A percentile compares a stretch with the other conserved stretches of the same genome.
These are phyloP conservation scores for Lolium perenne DNA, from an alignment of 176 grass and related monocot genomes.

Conservation along the genomic window DNA sequence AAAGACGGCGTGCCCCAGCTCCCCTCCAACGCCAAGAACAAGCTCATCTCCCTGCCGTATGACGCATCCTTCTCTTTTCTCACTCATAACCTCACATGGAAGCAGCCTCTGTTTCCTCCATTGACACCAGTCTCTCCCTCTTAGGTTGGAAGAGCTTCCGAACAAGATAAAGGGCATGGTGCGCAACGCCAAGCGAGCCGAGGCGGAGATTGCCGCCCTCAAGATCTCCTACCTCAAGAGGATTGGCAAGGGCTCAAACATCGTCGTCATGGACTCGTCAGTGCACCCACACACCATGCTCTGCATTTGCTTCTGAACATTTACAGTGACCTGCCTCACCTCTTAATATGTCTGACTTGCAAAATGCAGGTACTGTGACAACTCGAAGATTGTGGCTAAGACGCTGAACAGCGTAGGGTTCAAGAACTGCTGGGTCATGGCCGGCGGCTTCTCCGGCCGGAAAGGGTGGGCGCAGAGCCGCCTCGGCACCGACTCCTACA, in stretches of 20 bases:
- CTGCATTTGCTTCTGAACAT: not conserved
- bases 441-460: conserved; percentile 78
- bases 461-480: conserved; percentile 87
- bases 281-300: conserved; percentile 24
- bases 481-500: conserved; percentile 67
- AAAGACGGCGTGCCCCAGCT: conserved; percentile 87
- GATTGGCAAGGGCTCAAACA: conserved; percentile 78
- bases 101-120: not conserved
- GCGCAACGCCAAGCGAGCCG: conserved; percentile 66
- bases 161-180: conserved; percentile 81
- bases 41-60: conserved; percentile 80
- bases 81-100: not conserved
- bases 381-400: conserved; percentile 71
- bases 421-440: conserved; percentile 84
- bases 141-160: conserved; percentile 78
- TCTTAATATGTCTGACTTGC: not conserved
- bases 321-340: not conserved
- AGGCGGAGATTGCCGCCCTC: conserved; percentile 82
- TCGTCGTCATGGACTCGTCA: conserved; percentile 92
- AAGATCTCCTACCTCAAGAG: conserved; percentile 94
- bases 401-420: conserved; percentile 71
- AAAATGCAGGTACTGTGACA: conserved; percentile 69
- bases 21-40: conserved; percentile 72
- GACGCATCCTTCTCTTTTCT: not conserved
- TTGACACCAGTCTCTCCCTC: not conserved